Base-by-base conservation (phyloP, 1,284 basidiomycete species). In the Rhodotorula sp. region DNA sequence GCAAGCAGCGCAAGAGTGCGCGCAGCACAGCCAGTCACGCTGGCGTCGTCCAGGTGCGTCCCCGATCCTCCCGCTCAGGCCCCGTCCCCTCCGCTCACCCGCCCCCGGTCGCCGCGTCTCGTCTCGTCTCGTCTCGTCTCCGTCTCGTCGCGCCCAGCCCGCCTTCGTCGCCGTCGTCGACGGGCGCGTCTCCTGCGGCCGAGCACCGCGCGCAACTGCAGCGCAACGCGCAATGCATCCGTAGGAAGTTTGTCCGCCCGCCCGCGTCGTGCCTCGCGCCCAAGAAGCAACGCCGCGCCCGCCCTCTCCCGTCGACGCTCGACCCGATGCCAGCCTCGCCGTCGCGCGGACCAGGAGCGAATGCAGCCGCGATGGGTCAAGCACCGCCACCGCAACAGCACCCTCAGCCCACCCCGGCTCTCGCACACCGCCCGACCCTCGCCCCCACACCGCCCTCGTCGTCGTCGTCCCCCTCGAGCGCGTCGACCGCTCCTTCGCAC, bases 231-330 rank as follows among this genome's bases (percentile, higher is more conserved):
- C 56, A 57, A 44, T 67, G 66, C 41, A 46, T 67, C 17, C 51
- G 66, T 39, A 55, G 66, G 17, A 50, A 55, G 34, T 61, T 61
- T 17, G 53, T 56, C 15, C 59, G 53, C 8, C 59, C 59, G n/a
- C 66, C 66, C 8, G 29, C 66, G 25, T 61, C 59, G 29, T 67
- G 66, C 60, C 55, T 56, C 17, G 39, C 44, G 13, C 50, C 37
- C 21, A 51, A 51, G n/a, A 51, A 57, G 36, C 36, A 37, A 37
- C 56, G 56, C 36, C 36, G 56, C 37, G 37, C 27, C 37, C 56
- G 56, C 27, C 22, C 17, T 10, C 56, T 5, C 22, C 36, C 25
- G 12, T 15, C 34, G 36, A 13, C 37, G 13, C 15, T 27, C 27
- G 13, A 27, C 36, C 22, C 34, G 10, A 12, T 29, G 22, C n/a